Evolutionary conservation across 2,329 filamentous ascomycete species (phyloP), one percentile per base, ranked within the genome.

Genomic region (Metarhizium guizhouense): DNA sequence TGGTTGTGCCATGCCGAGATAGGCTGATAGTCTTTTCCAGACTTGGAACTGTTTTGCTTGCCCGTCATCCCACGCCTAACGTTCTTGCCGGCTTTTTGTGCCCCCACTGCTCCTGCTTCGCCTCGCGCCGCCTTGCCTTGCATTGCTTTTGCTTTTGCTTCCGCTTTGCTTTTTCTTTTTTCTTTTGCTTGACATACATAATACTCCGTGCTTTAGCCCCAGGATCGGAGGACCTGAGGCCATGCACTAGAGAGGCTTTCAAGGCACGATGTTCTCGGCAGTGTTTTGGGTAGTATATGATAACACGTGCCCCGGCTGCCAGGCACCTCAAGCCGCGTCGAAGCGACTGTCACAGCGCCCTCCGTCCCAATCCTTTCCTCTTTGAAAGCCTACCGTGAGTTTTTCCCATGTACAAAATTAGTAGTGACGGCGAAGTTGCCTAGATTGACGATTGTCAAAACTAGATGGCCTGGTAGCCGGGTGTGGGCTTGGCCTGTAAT

Each of bases 111-210:
- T 60, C 52, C 54, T 38, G 40, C 45, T 32, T 52, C 52, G 40
- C 45, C 32, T 50, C 52, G 51, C 47, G 45, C 34, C 54, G 56
- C 56, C 52, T 55, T 55, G 51, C 51, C 29, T 38, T 55, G 54
- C 50, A n/a, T 29, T 53, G 51, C 56, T 51, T 54, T 47, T 54
- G 53, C 50, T 52, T 43, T 29, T 43, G 52, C 55, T 32, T 42
- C 25, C 40, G 50, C 53, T 47, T 57, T 52, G 34, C 47, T 51
- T 52, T 48, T 51, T 49, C 52, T 42, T 52, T 30, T 14, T 52
- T 40, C 47, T 55, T 50, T 51, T 52, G 48, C 54, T 38, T 52
- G 38, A 42, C 43, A n/a, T 56, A 34, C 30, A 45, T 47, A 38
- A 36, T 8, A 36, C 34, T 36, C 34, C 34, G 34, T 36, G 13